Evolutionary conservation across 1,284 basidiomycete species (phyloP).

Genomic region (Ceratobasidium sp.): DNA sequence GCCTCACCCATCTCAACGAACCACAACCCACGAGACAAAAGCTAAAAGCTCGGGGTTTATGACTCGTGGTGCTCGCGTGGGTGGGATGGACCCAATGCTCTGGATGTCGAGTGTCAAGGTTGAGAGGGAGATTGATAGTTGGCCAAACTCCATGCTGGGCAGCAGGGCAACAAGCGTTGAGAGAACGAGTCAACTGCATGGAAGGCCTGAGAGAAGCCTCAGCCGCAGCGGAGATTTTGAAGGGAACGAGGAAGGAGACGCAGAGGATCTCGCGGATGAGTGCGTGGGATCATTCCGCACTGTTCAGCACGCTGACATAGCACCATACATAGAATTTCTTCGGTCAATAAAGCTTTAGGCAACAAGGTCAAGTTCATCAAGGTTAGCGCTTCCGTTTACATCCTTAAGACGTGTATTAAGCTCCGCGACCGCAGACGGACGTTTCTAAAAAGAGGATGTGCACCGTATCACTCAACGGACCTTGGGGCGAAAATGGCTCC

Average conservation of each 20-base stretch:
- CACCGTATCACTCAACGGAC: conserved; percentile 88
- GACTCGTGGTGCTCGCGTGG: conserved; percentile 66
- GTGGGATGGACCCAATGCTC: conserved; percentile 71
- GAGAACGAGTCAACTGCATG: conserved; percentile 46
- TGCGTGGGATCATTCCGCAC: conserved; percentile 56
- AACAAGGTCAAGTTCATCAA: conserved; percentile 88
- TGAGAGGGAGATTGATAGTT: conserved; percentile 63
- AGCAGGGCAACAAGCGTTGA: conserved; percentile 56
- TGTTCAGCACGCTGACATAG: background rate
- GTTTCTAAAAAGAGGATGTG: conserved; percentile 83
- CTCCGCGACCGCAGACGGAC: conserved; percentile 72
- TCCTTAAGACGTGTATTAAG: background rate
- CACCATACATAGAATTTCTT: conserved; percentile 70
- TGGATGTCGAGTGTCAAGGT: conserved; percentile 81
- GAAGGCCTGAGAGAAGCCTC: conserved; percentile 56
- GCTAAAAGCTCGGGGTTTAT: conserved; percentile 49
- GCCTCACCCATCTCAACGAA: conserved; percentile 15
- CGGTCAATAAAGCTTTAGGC: conserved; percentile 77
- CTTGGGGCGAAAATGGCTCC: conserved; percentile 85
- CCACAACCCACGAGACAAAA: conserved; percentile 26
- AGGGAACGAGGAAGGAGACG: conserved; percentile 54
- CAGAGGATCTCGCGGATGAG: conserved; percentile 81
- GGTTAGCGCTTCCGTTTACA: conserved; percentile 55
- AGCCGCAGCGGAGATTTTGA: conserved; percentile 31
- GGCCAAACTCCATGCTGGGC: conserved; percentile 59